These are phyloP conservation scores for Cyanidium caldarium DNA, from an alignment of 23 red algal genomes.

Conservation along the genomic window DNA sequence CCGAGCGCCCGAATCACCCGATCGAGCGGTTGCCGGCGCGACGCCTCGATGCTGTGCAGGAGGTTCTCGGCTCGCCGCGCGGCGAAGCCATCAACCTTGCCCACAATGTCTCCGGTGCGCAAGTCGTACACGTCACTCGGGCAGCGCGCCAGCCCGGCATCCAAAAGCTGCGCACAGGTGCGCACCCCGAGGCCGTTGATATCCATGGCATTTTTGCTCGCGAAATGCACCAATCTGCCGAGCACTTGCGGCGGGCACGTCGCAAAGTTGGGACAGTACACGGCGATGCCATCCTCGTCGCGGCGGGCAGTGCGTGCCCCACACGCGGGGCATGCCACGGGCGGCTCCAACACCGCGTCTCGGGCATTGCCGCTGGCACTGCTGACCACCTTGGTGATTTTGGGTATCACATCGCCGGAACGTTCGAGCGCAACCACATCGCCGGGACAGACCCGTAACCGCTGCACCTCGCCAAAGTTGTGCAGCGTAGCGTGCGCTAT, in stretches of 20 bases:
- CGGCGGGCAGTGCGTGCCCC: background rate
- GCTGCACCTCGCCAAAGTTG: constrained; percentile 45
- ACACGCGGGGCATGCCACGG: constrained; percentile 25
- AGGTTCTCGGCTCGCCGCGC: background rate
- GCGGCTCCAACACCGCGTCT: background rate
- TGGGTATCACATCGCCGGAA: constrained; percentile 63
- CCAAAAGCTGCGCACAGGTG: constrained; percentile 30
- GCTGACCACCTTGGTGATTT: constrained; percentile 21
- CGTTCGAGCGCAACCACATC: constrained; percentile 34
- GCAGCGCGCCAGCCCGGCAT: constrained; percentile 12
- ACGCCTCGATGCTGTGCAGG: background rate
- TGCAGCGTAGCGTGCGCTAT: constrained; percentile 55
- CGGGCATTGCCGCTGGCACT: background rate
- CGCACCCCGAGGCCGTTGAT: constrained; percentile 33
- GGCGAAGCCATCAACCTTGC: background rate
- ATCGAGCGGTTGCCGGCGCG: background rate
- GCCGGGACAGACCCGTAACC: constrained; percentile 20
- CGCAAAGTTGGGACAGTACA: constrained; percentile 21
- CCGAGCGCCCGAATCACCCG: constrained; percentile 18
- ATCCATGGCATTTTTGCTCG: constrained; percentile 24
- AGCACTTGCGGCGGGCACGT: constrained; percentile 21
- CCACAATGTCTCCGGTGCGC: constrained; percentile 7
- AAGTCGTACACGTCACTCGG: constrained; percentile 31
- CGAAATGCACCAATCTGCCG: constrained; percentile 34
- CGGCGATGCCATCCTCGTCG: background rate